Evolutionary conservation across 768 basidiomycete species (phyloP).

Genomic region (Termitomyces sp.): DNA sequence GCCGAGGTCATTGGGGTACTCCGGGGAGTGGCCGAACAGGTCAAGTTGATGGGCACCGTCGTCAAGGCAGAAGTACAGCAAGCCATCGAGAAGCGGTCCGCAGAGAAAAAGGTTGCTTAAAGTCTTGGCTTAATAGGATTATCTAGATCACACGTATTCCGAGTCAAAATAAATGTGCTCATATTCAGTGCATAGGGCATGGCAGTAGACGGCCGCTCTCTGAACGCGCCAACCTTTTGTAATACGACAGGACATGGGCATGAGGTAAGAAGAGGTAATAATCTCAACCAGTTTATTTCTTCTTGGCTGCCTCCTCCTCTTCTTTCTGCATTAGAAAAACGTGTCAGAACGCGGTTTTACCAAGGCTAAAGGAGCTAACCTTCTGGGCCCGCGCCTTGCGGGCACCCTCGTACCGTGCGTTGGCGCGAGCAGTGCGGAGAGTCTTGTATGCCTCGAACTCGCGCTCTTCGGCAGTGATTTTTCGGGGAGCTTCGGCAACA

Average conservation of each 20-base stretch:
- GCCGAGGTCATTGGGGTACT: slow-evolving; percentile 80
- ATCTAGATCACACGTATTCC: neutral
- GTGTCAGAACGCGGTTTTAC: slow-evolving; percentile 11
- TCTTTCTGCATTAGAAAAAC: slow-evolving; percentile 53
- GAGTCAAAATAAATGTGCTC: slow-evolving; percentile 18
- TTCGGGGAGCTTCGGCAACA: slow-evolving; percentile 81
- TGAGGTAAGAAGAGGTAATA: slow-evolving; percentile 23
- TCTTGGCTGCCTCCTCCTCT: slow-evolving; percentile 90
- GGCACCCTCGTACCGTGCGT: slow-evolving; percentile 79
- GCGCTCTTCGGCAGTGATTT: slow-evolving; percentile 89
- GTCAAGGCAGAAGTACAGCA: slow-evolving; percentile 71
- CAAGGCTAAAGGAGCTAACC: slow-evolving; percentile 40
- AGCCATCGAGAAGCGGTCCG: slow-evolving; percentile 48
- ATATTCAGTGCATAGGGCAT: slow-evolving; percentile 37
- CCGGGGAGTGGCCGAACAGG: slow-evolving; percentile 82
- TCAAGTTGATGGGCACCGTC: slow-evolving; percentile 76
- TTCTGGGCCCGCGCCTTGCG: slow-evolving; percentile 86
- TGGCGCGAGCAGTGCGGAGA: slow-evolving; percentile 81
- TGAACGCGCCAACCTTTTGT: slow-evolving; percentile 33
- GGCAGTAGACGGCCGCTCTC: slow-evolving; percentile 25
- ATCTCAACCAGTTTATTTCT: slow-evolving; percentile 57
- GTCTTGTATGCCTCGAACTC: slow-evolving; percentile 85
- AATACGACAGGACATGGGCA: slow-evolving; percentile 22
- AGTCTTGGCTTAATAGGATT: neutral
- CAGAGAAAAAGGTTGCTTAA: slow-evolving; percentile 13